Evolutionary conservation across 305 asterid species (phyloP).

Genomic region (Fraxinus greggii): DNA sequence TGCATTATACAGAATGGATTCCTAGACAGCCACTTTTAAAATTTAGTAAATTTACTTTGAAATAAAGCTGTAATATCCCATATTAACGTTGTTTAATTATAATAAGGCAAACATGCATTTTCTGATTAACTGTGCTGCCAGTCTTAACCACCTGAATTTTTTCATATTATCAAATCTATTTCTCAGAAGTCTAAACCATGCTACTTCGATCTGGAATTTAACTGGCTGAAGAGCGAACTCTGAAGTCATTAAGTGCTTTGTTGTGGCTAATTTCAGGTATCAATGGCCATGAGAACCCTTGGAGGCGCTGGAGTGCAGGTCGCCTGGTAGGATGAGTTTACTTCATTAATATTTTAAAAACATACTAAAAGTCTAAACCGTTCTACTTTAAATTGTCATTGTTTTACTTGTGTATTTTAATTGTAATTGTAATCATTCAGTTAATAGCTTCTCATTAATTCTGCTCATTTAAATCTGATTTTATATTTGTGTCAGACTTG

Average conservation of each 20-base stretch:
- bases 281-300: conserved; percentile 91
- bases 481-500: conserved; percentile 11
- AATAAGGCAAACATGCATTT: background rate
- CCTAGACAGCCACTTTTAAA: background rate
- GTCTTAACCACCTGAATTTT: background rate
- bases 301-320: conserved; percentile 83
- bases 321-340: conserved; percentile 55
- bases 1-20: background rate
- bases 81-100: background rate
- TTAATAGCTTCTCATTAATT: background rate
- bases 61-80: background rate
- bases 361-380: background rate
- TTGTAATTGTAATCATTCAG: background rate
- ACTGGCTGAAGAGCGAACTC: conserved; percentile 4
- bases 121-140: background rate
- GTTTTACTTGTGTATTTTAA: conserved; percentile 1
- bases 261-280: conserved; percentile 55
- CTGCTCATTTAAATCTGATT: background rate
- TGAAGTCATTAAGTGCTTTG: conserved; percentile 8
- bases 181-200: conserved; percentile 8
- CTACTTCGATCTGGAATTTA: conserved; percentile 16
- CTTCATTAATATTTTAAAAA: conserved; percentile 7
- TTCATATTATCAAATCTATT: conserved; percentile 6
- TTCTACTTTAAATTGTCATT: background rate
- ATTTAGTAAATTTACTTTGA: background rate